Base-by-base conservation (phyloP, 2,329 filamentous ascomycete species). In the Aspergillus ochraceus region DNA sequence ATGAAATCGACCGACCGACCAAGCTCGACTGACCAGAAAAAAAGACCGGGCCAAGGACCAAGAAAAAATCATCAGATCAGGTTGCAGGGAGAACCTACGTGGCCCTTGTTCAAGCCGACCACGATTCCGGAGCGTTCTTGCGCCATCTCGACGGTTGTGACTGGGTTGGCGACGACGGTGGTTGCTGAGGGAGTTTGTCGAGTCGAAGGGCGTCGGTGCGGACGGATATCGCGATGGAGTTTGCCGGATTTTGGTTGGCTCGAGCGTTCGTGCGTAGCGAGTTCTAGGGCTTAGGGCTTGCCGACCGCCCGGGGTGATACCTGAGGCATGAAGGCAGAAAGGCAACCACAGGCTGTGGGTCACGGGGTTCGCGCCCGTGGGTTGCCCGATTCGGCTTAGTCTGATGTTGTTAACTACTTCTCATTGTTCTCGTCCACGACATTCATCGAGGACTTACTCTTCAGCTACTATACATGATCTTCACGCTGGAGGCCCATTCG, bases 101-200 rank as follows among this genome's bases (percentile, higher is more conserved):
- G 85, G 77, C 86, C 86, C 74, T 81, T 81, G 80, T 88, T 88
- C 73, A 87, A 77, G 75, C 86, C 86, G 74, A 84, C 76, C 77
- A 82, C 79, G 75, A 88, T 79, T 73, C 80, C 80, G 74, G 78
- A 77, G 68, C 78, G 77, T 77, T 82, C 79, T 71, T 79, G 79
- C 65, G 79, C 79, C 80, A 82, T 82, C 71, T 75, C 77, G 76
- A 76, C 69, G 69, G 71, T 73, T 75, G 57, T 54, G 71, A 67
- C 70, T 64, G 66, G 71, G 66, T 75, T 73, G 74, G 69, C 72
- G 67, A 69, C 63, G 64, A 63, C 64, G 73, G 68, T 60, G 62
- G 62, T 66, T 66, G 64, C 60, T 65, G 63, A 60, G 62, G 68
- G 69, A 67, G 67, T 67, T 69, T 69, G 64, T 64, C 65, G 60